Percentiles rank a stretch among this genome's conserved stretches.
Conservation (phyloP, 2,329 filamentous ascomycete species). For the Talaromyces funiculosus region DNA sequence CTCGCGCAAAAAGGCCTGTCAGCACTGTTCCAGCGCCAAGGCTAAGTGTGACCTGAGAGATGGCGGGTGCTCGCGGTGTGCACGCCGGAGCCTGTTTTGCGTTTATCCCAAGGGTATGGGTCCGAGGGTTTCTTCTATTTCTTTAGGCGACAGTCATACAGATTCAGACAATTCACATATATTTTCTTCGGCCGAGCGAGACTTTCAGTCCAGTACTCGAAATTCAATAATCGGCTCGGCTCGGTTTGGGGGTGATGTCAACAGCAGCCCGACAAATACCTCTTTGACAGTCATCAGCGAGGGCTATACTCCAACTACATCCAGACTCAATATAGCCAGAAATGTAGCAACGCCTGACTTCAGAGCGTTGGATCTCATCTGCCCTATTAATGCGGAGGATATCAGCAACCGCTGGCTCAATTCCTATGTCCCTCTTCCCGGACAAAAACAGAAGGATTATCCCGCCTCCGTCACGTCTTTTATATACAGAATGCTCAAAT, state of each 20-base stretch:
- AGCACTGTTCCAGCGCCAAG: slow-evolving; percentile 12
- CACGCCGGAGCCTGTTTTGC: slow-evolving; percentile 9
- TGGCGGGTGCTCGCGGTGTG: slow-evolving; percentile 12
- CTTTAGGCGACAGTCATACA: neutral
- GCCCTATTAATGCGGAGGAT: slow-evolving; percentile 19
- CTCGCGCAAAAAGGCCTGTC: slow-evolving; percentile 14
- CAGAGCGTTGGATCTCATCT: slow-evolving; percentile 14
- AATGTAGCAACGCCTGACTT: slow-evolving; percentile 13
- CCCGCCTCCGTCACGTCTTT: slow-evolving; percentile 22
- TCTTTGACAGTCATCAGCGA: neutral
- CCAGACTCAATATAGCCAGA: neutral
- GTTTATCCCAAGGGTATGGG: slow-evolving; percentile 6
- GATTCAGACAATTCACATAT: neutral
- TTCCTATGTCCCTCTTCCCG: slow-evolving; percentile 19
- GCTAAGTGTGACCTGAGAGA: slow-evolving; percentile 11
- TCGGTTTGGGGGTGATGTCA: neutral
- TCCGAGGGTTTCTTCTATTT: neutral
- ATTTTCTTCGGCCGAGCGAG: neutral
- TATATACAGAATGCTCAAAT: slow-evolving; percentile 20
- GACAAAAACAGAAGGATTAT: slow-evolving; percentile 17
- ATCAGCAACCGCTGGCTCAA: slow-evolving; percentile 27
- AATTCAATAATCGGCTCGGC: neutral
- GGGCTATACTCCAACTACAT: neutral
- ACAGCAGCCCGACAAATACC: neutral
- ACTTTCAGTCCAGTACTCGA: neutral